Base-by-base conservation (phyloP, 345 rosid genomes). In the Eutrema yunnanense region DNA sequence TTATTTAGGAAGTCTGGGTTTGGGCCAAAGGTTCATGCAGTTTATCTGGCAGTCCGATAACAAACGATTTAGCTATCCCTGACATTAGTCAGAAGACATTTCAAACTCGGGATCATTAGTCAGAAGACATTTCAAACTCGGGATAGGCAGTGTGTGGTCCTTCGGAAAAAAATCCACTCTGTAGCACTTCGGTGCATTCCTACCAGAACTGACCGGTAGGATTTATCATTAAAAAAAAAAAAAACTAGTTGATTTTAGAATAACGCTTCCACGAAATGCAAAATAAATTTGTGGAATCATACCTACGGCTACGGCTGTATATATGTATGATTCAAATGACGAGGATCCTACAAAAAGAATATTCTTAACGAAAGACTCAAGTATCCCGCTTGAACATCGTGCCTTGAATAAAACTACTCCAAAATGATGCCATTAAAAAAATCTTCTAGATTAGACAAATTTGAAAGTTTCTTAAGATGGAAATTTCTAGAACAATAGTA, bases 241-340 rank as follows among this genome's bases (percentile, higher is more conserved):
- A 22, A 22, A 1, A 22, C 26, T 22, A 2, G 59, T 48, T 65
- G 71, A 51, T 46, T 47, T 64, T 38, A 10, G 48, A 43, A 19
- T 62, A 46, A 38, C 46, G 36, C 14, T 73, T 73, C 26, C 71
- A 46, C 36, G 26, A 56, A 73, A 65, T 55, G 57, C 65, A 64
- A n/a, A 13, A 33, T 26, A 32, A 22, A 10, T 38, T 33, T 72
- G 16, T 52, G 61, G 54, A 51, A 72, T 27, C 11, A 62, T 19
- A 29, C 69, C 37, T 44, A 62, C 10, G 34, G 11, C 29, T 62
- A 62, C 10, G 34, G 11, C 16, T 62, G 32, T 32, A 6, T 48
- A 37, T 16, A 42, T 32, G 22, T 33, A 26, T 0, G 22, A 46
- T 63, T 62, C 63, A 52, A 22, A 43, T 9, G 69, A 9, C 26